Evolutionary conservation across 2,329 filamentous ascomycete genomes (phyloP), one percentile per base, ranked within the genome.

Genomic region (Talaromyces sp.): DNA sequence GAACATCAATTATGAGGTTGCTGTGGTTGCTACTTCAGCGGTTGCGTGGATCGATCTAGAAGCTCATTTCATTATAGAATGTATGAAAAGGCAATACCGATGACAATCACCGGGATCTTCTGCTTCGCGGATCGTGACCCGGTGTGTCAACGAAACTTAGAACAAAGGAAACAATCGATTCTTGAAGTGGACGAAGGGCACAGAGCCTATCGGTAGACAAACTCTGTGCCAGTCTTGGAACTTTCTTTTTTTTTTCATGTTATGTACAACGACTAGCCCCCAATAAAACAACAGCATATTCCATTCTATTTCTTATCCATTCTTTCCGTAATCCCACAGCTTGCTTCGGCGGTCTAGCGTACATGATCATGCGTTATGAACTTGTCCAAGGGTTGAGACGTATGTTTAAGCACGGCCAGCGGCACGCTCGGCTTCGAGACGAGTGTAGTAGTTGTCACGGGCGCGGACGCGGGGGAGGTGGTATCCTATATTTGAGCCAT

Each of bases 401-500:
- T 28, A 23, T n/a, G 66, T 70, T 70, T 75, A 75, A 37, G 65
- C 69, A 68, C 71, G 67, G 64, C 70, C 66, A 61, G 71, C 68
- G 54, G 84, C 84, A 67, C 86, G 81, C 77, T 87, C 79, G 69
- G 85, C 81, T 77, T 88, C 86, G 66, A 88, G 79, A 76, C 83
- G 85, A 72, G 82, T 78, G 80, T 88, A 88, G 80, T 82, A 86
- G 70, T 79, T 71, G 75, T 88, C 86, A 73, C 86, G 84, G 73
- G 81, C 82, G 73, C 84, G 84, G 73, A 87, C 84, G 68, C 83
- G 79, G 72, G 85, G 85, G 62, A 88, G 81, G 79, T 88, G 86
- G 79, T 83, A 88, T 72, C 85, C 85, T 86, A 68, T 37, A 23
- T 21, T n/a, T n/a, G 14, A 33, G 11, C n/a, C 18, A n/a, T 54